Conservation (phyloP, 2,329 filamentous ascomycete genomes). For the Colletotrichum brevisporum region DNA sequence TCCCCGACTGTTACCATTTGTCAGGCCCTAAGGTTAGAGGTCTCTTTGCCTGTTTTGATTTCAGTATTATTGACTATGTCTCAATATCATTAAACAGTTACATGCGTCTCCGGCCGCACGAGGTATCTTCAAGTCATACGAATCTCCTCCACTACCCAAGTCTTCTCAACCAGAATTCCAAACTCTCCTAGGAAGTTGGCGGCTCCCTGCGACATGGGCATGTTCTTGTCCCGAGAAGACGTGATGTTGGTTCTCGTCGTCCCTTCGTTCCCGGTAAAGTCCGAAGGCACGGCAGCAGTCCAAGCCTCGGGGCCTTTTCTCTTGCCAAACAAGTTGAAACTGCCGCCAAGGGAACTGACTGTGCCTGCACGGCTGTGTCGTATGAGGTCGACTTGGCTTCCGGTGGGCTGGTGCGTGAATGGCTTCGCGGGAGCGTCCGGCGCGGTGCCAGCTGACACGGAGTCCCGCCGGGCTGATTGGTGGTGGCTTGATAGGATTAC, state of each 20-base stretch:
- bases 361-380: neutral
- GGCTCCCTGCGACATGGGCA: slow-evolving; percentile 19
- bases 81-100: neutral
- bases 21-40: no score
- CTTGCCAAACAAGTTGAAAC: slow-evolving; percentile 15
- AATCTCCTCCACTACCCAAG: slow-evolving; percentile 26
- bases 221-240: slow-evolving; percentile 10
- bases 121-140: slow-evolving; percentile 9
- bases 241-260: slow-evolving; percentile 18
- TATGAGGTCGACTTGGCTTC: slow-evolving; percentile 16
- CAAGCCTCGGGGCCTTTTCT: slow-evolving; percentile 1
- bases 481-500: slow-evolving; percentile 1
- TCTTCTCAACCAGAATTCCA: slow-evolving; percentile 22
- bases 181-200: slow-evolving; percentile 24
- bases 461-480: slow-evolving; percentile 1
- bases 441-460: neutral
- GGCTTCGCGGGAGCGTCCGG: neutral
- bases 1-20: no score
- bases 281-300: neutral
- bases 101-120: neutral
- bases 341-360: neutral
- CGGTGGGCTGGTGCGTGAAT: slow-evolving; percentile 4
- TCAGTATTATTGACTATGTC: neutral
- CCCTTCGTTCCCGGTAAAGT: slow-evolving; percentile 4
- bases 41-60: no score